Percentiles rank a stretch among this genome's conserved stretches.
phyloP scores from a whole-genome alignment of 139 green algal genomes.

The Tetraselmis chui region DNA sequence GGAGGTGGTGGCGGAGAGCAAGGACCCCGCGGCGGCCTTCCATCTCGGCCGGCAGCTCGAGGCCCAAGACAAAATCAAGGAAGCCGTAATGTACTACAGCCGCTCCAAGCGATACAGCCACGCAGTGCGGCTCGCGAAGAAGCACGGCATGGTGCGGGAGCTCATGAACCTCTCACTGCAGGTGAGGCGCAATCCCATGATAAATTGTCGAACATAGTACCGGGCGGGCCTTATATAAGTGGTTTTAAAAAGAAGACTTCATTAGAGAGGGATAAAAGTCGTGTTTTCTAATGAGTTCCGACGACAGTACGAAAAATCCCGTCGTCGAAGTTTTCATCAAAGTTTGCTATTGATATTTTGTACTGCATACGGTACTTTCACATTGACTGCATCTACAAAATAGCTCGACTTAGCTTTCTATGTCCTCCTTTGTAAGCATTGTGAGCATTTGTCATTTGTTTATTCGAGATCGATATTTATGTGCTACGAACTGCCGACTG shows the following conservation, averaged over 20 bases:
- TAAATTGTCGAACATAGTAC: not conserved
- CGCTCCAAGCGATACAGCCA: slow-evolving; percentile 20
- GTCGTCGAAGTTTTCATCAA: no score
- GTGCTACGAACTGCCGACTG: not conserved
- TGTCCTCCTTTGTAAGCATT: not conserved
- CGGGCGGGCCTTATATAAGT: not conserved
- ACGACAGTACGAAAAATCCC: no score
- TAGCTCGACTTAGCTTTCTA: no score
- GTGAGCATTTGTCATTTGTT: no score
- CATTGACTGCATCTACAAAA: no score
- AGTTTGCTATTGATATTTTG: no score
- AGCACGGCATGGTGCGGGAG: slow-evolving; percentile 33
- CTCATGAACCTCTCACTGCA: slow-evolving; percentile 34
- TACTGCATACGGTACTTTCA: no score
- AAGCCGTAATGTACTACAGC: slow-evolving; percentile 31
- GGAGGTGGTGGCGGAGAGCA: slow-evolving; percentile 17
- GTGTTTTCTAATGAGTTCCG: no score
- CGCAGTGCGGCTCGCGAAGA: slow-evolving; percentile 27
- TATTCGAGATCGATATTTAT: no score
- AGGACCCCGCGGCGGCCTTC: slow-evolving; percentile 59
- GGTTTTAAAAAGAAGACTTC: not conserved
- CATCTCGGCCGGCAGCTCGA: slow-evolving; percentile 70
- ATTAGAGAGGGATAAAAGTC: no score
- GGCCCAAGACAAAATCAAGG: slow-evolving; percentile 20
- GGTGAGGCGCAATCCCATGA: no score